Base-by-base conservation (phyloP, 768 basidiomycete genomes). In the Tulasnella sp. region DNA sequence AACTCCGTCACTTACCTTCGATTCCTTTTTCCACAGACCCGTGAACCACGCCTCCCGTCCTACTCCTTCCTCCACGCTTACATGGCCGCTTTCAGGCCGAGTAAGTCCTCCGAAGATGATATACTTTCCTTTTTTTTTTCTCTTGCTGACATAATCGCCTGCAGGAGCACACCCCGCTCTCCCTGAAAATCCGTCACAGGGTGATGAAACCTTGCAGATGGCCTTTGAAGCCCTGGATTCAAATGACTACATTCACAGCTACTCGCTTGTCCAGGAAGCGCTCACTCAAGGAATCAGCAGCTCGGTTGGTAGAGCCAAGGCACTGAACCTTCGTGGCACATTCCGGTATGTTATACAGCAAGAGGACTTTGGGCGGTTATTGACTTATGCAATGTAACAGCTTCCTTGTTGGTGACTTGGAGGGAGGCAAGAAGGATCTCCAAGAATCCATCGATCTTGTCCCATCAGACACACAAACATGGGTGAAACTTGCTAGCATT, bases 401-500 rank as follows among this genome's bases (percentile, higher is more conserved):
- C 63, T 99, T 98, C 78, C 71, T 99, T 45, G 81, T 81, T 53
- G 81, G 81, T 35, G 84, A 98, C 57, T 76, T 90, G 22, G 65
- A 70, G 2, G 84, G 81, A 7, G 91, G 92, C 37, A 85, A 90
- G 62, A 72, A 66, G 2, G 93, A 98, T 64, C 70, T 98, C 31
- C 74, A 83, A 39, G 77, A 82, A 59, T 83, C 83, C 39, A 70
- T 93, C 48, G 67, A 73, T 45, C 67, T 93, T 27, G 64, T 70
- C 53, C 86, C 75, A 12, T 69, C 67, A 37, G 78, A 80, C 59
- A 89, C 88, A 0, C 93, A 96, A 66, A 83, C 79, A 58, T 76
- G 88, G 64, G 91, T 99, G 58, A 99, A 99, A 74, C 80, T 98
- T 55, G 95, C 93, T 12, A 88, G 83, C 59, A 91, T 98, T 33